Evolutionary conservation across 2,329 filamentous ascomycete genomes (phyloP).

Genomic region (Aureobasidium vineae): DNA sequence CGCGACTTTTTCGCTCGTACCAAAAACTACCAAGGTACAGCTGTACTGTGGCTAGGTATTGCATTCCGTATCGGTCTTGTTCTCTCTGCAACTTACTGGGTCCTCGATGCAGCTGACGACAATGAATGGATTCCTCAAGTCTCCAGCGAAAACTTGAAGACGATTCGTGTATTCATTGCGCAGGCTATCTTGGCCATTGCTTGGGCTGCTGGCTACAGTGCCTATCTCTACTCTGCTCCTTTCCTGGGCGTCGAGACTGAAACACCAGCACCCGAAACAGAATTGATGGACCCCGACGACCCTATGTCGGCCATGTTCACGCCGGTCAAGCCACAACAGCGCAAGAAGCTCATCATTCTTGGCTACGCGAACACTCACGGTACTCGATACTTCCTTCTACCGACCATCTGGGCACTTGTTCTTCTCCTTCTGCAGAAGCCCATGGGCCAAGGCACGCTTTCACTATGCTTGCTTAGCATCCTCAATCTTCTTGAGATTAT

Average conservation of each 20-base stretch:
- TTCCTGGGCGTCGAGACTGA: constrained; percentile 67
- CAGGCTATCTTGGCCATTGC: constrained; percentile 77
- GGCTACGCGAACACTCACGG: constrained; percentile 95
- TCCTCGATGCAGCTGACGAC: constrained; percentile 84
- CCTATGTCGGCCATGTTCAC: constrained; percentile 41
- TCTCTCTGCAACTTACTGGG: constrained; percentile 79
- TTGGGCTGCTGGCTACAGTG: constrained; percentile 78
- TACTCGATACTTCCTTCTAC: constrained; percentile 80
- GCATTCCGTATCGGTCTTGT: constrained; percentile 74
- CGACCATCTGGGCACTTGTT: constrained; percentile 73
- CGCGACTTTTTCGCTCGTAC: constrained; percentile 79
- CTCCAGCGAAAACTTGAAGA: constrained; percentile 64
- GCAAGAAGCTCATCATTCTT: constrained; percentile 61
- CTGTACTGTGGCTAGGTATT: constrained; percentile 78
- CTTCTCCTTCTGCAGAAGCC: constrained; percentile 85
- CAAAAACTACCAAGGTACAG: constrained; percentile 82
- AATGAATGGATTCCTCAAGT: constrained; percentile 70
- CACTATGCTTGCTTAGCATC: constrained; percentile 81
- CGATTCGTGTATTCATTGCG: constrained; percentile 70
- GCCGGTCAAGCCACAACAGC: constrained; percentile 37
- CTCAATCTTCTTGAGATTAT: constrained; percentile 69
- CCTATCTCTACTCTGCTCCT: constrained; percentile 82
- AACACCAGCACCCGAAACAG: constrained; percentile 33
- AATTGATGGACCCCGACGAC: constrained; percentile 44
- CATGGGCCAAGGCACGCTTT: constrained; percentile 84